A percentile compares a stretch with the other conserved stretches of the same genome.
These are phyloP conservation scores for Penicillium samsonianum DNA, from an alignment of 495 filamentous ascomycete species.

Conservation along the genomic window DNA sequence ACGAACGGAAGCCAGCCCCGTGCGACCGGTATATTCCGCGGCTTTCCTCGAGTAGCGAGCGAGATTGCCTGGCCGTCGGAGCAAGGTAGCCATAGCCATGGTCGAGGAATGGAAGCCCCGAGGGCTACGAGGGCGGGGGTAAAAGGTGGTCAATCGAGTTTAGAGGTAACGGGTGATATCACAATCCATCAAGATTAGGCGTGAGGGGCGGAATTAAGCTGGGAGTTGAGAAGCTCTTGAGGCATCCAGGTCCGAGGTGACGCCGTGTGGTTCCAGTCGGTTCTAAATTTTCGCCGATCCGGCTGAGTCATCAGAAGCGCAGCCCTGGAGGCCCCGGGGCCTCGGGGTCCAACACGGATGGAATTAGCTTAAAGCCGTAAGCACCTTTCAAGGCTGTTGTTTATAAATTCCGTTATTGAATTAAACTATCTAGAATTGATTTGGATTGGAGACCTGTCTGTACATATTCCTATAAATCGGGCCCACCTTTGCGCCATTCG, in stretches of 20 bases:
- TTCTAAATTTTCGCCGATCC: constrained; percentile 27
- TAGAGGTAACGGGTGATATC: constrained; percentile 22
- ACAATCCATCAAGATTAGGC: constrained; percentile 33
- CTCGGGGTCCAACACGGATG: background rate
- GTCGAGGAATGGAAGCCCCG: constrained; percentile 45
- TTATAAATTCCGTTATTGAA: background rate
- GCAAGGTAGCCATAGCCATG: constrained; percentile 69
- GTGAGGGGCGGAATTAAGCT: constrained; percentile 13
- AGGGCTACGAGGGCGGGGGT: constrained; percentile 32
- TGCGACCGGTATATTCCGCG: constrained; percentile 46
- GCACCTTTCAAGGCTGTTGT: background rate
- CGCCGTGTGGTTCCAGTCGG: constrained; percentile 30
- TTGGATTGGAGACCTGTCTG: constrained; percentile 7
- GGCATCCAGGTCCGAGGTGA: constrained; percentile 17
- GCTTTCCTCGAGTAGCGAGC: constrained; percentile 60
- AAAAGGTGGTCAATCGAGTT: constrained; percentile 31
- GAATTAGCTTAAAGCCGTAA: constrained; percentile 15
- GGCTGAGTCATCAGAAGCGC: constrained; percentile 19
- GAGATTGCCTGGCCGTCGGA: constrained; percentile 66
- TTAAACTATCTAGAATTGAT: background rate
- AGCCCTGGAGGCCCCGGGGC: no score
- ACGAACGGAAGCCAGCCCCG: constrained; percentile 40
- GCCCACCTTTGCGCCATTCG: constrained; percentile 12
- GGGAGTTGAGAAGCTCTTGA: constrained; percentile 28
- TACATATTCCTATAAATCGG: background rate